A percentile compares a stretch with the other conserved stretches of the same genome.
These are phyloP conservation scores for Candida schatavii DNA, from an alignment of 805 yeast species.

Conservation along the genomic window DNA sequence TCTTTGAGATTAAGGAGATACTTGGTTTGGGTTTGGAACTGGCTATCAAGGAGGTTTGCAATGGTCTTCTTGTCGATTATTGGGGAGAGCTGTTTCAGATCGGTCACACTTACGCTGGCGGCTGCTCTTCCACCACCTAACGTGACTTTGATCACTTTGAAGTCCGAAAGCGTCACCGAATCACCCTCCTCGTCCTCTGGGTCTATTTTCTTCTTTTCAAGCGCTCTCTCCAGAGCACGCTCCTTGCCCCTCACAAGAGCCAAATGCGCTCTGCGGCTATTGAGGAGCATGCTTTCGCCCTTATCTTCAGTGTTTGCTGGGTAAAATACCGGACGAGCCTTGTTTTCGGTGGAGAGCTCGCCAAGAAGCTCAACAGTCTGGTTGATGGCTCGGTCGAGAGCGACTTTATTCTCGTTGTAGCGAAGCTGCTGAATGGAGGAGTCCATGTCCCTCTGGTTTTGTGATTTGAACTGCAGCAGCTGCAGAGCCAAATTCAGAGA, in stretches of 20 bases:
- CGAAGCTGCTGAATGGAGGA: conserved; percentile 69
- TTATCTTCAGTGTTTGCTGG: conserved; percentile 45
- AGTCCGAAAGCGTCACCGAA: conserved; percentile 33
- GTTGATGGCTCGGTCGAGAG: conserved; percentile 60
- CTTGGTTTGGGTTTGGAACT: conserved; percentile 58
- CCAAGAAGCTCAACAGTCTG: conserved; percentile 49
- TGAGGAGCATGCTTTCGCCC: conserved; percentile 35
- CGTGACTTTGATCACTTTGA: conserved; percentile 62
- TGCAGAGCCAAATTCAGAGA: neutral
- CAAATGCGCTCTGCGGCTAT: conserved; percentile 49
- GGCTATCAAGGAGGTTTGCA: conserved; percentile 66
- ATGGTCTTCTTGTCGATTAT: conserved; percentile 66
- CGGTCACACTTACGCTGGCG: no score
- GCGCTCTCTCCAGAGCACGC: conserved; percentile 11
- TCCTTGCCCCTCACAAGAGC: conserved; percentile 48
- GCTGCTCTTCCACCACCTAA: conserved; percentile 18
- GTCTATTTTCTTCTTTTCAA: conserved; percentile 13
- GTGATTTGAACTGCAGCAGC: no score
- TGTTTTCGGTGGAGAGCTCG: conserved; percentile 56
- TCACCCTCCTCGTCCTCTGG: conserved; percentile 12
- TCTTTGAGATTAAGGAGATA: conserved; percentile 73
- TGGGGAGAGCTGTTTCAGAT: no score
- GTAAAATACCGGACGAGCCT: conserved; percentile 57
- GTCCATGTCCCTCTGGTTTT: no score
- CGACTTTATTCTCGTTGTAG: conserved; percentile 68